Conservation (phyloP, 257 asterid genomes). For the Salvia hispanica region DNA sequence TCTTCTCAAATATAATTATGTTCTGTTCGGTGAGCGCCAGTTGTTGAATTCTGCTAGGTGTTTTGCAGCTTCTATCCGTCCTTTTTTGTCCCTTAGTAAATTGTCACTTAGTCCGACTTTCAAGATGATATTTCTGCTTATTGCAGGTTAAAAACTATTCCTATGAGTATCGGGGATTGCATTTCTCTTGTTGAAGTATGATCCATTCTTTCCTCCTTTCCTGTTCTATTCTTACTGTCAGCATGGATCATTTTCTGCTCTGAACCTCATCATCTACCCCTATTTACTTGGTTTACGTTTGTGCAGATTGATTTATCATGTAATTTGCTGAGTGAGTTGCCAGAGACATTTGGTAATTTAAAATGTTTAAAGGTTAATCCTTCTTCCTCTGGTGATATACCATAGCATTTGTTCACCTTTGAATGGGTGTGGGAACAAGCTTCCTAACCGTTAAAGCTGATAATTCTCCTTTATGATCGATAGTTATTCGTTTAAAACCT, state of each 20-base stretch:
- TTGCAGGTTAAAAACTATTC: constrained; percentile 70
- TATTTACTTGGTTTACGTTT: constrained; percentile 30
- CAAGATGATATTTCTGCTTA: constrained; percentile 27
- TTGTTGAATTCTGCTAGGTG: constrained; percentile 16
- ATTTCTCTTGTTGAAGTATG: constrained; percentile 77
- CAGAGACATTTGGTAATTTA: constrained; percentile 61
- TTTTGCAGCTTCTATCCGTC: constrained; percentile 14
- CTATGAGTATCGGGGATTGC: constrained; percentile 67
- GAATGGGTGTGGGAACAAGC: constrained; percentile 8
- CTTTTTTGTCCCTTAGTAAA: background rate
- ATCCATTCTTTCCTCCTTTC: constrained; percentile 16
- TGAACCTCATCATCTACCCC: constrained; percentile 17
- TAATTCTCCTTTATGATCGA: constrained; percentile 9
- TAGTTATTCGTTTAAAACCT: background rate
- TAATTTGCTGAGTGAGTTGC: constrained; percentile 76
- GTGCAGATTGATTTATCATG: constrained; percentile 84
- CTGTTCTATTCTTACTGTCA: constrained; percentile 13
- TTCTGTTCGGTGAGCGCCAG: constrained; percentile 10
- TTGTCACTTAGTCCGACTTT: constrained; percentile 11
- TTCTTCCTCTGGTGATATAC: background rate
- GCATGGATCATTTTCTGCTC: constrained; percentile 20
- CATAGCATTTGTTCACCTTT: background rate
- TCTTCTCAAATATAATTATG: constrained; percentile 16
- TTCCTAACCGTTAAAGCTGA: constrained; percentile 15
- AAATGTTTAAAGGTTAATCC: constrained; percentile 65